Conservation (phyloP, 495 filamentous ascomycete species). For the Echria macrotheca region DNA sequence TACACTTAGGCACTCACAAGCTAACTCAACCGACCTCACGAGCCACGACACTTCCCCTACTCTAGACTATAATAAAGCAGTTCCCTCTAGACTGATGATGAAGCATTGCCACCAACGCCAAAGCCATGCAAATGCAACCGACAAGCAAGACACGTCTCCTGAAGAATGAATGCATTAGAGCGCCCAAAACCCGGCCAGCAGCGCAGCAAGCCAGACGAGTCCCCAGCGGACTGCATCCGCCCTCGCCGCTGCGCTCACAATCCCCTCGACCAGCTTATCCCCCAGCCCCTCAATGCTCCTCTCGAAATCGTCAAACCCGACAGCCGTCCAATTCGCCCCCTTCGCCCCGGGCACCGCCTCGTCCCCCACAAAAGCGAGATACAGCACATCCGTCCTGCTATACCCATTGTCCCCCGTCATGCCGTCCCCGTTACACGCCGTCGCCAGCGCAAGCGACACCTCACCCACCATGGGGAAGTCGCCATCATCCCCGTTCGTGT, state of each 20-base stretch:
- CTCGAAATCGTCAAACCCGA: constrained; percentile 40
- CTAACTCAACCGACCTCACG: no score
- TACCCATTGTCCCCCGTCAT: constrained; percentile 49
- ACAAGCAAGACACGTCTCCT: no score
- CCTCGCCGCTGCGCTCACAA: no score
- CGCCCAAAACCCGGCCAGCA: neutral
- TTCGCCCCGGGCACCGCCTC: constrained; percentile 43
- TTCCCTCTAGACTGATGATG: no score
- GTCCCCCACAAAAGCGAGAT: constrained; percentile 47
- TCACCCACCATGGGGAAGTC: constrained; percentile 47
- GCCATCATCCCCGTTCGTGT: constrained; percentile 53
- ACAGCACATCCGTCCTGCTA: constrained; percentile 45
- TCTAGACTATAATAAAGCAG: no score
- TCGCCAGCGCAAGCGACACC: constrained; percentile 51
- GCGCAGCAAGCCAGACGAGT: neutral
- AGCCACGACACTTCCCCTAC: no score
- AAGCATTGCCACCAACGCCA: neutral
- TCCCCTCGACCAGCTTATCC: constrained; percentile 29
- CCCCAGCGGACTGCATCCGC: no score
- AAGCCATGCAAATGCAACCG: neutral
- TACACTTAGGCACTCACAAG: no score
- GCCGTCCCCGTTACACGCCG: constrained; percentile 44
- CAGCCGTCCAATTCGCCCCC: constrained; percentile 46
- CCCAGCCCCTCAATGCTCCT: constrained; percentile 44
- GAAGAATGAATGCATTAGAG: no score